phyloP scores from a whole-genome alignment of 306 rosid genomes.

The Urtica urens region DNA sequence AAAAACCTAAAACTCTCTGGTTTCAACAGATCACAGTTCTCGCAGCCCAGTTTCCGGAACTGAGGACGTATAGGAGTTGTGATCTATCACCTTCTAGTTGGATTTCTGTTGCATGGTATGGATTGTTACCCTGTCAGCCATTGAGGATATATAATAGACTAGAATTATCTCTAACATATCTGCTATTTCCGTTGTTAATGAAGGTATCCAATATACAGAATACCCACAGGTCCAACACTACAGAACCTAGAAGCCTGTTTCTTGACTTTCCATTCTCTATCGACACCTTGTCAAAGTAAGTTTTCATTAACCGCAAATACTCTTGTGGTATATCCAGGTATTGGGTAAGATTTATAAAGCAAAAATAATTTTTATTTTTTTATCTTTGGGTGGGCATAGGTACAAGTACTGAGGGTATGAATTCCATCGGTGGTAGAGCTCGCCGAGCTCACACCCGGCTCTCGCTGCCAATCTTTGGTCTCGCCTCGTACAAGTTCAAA shows the following conservation, averaged over 20 bases:
- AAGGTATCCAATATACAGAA: constrained; percentile 94
- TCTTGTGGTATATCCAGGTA: neutral
- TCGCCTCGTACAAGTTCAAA: constrained; percentile 68
- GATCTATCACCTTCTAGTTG: constrained; percentile 88
- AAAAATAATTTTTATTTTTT: neutral
- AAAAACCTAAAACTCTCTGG: no score
- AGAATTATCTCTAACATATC: constrained; percentile 10
- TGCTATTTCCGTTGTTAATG: constrained; percentile 8
- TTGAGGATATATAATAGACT: constrained; percentile 1
- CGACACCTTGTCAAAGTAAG: constrained; percentile 52
- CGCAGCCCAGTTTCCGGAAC: constrained; percentile 56
- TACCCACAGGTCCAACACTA: constrained; percentile 87
- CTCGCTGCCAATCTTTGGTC: constrained; percentile 62
- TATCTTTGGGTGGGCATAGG: constrained; percentile 30
- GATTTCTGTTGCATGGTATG: constrained; percentile 83
- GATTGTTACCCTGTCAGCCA: constrained; percentile 1
- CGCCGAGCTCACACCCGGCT: constrained; percentile 35
- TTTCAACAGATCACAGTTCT: constrained; percentile 51
- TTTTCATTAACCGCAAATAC: no score
- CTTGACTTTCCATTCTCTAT: constrained; percentile 64
- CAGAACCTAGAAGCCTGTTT: constrained; percentile 81
- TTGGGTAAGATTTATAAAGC: no score
- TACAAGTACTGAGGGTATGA: constrained; percentile 37
- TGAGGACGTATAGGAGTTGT: constrained; percentile 67
- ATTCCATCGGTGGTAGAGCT: constrained; percentile 31